These are phyloP conservation scores for Lyophyllum semitale DNA, from an alignment of 768 basidiomycete species.

Conservation along the genomic window DNA sequence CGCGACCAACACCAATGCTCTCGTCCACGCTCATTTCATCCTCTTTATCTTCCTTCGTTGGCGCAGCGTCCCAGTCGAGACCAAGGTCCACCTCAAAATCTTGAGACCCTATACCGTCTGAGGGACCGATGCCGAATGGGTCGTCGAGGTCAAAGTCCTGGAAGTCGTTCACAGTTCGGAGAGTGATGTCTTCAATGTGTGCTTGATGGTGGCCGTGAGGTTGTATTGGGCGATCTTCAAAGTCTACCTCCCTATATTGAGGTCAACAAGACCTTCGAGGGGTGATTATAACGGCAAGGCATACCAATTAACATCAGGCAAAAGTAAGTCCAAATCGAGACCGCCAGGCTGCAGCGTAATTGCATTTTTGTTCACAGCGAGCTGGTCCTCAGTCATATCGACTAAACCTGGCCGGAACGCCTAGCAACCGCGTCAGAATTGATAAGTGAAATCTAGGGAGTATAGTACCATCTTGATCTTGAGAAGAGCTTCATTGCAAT, in stretches of 20 bases:
- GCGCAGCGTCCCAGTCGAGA: constrained; percentile 73
- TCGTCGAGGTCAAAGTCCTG: constrained; percentile 66
- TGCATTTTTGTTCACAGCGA: constrained; percentile 81
- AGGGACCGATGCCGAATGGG: constrained; percentile 78
- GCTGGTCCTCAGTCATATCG: constrained; percentile 94
- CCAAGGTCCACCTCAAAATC: constrained; percentile 81
- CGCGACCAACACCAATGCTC: constrained; percentile 79
- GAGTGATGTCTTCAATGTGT: constrained; percentile 85
- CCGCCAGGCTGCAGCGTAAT: constrained; percentile 83
- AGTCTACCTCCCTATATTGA: constrained; percentile 70
- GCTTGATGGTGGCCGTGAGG: constrained; percentile 81
- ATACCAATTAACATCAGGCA: constrained; percentile 83
- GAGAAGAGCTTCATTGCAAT: constrained; percentile 94
- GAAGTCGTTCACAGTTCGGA: constrained; percentile 75
- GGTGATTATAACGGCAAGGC: constrained; percentile 11
- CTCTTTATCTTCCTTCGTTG: constrained; percentile 38
- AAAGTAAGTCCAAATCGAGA: constrained; percentile 77
- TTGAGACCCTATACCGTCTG: constrained; percentile 84
- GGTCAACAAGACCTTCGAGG: constrained; percentile 8
- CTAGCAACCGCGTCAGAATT: constrained; percentile 36
- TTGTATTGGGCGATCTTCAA: constrained; percentile 66
- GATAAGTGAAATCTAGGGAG: neutral
- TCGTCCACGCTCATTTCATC: constrained; percentile 58
- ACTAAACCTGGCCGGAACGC: constrained; percentile 95
- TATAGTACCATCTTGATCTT: constrained; percentile 87